Conservation (phyloP, 208 protist genomes). For the Acanthamoeba culbertsoni region DNA sequence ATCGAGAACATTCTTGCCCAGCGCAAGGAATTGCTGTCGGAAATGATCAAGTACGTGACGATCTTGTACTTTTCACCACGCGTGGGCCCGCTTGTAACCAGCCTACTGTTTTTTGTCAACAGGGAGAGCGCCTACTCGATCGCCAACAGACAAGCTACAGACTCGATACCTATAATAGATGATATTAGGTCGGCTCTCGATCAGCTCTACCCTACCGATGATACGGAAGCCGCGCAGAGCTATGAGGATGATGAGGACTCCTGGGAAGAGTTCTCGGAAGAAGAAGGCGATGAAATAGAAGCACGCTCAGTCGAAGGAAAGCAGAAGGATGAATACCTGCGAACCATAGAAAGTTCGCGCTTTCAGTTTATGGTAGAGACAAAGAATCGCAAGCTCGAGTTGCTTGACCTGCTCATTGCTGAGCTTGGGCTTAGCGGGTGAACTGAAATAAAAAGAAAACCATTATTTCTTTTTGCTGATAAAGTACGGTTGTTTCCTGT, state of each 20-base stretch:
- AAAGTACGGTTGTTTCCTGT: not conserved
- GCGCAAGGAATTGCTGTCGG: not conserved
- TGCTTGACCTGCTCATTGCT: not conserved
- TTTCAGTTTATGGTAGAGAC: not conserved
- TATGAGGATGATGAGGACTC: not conserved
- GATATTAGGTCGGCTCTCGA: not conserved
- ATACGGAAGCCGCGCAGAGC: not conserved
- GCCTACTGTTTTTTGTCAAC: not conserved
- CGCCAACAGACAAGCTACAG: not conserved
- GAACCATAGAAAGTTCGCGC: not conserved
- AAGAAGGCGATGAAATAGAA: not conserved
- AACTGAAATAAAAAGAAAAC: not conserved
- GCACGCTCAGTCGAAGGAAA: not conserved
- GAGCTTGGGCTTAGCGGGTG: not conserved
- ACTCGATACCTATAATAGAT: slow-evolving; percentile 4
- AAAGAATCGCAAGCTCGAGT: not conserved
- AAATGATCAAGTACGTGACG: not conserved
- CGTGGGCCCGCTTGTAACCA: not conserved
- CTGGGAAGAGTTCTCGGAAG: not conserved
- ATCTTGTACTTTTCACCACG: too few relatives aligned
- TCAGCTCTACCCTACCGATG: not conserved
- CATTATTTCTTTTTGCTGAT: not conserved
- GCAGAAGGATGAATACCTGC: not conserved
- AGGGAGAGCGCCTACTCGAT: slow-evolving; percentile 15
- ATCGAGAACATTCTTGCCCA: not conserved